These are phyloP conservation scores for Kluyveromyces nonfermentans DNA, from an alignment of 805 yeast species.

Conservation along the genomic window DNA sequence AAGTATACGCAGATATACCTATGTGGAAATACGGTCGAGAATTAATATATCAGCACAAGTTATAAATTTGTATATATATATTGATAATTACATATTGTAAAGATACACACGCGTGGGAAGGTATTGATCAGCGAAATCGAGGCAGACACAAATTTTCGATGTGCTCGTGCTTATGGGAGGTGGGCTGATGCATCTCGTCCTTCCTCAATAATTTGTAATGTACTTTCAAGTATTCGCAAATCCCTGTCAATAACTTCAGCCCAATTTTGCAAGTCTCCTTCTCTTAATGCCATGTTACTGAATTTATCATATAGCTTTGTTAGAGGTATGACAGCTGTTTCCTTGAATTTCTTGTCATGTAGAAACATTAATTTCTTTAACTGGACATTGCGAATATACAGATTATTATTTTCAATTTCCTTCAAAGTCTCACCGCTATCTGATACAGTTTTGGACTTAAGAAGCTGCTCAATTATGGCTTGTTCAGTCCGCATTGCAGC, in stretches of 20 bases:
- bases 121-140: no score
- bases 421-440: slow-evolving; percentile 12
- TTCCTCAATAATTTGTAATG: slow-evolving; percentile 33
- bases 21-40: no score
- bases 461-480: slow-evolving; percentile 6
- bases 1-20: no score
- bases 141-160: no score
- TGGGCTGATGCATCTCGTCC: background rate
- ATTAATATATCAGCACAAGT: no score
- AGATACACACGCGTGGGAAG: no score
- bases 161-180: background rate
- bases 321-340: slow-evolving; percentile 18
- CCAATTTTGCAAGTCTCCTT: slow-evolving; percentile 40
- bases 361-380: slow-evolving; percentile 18
- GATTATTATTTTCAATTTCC: slow-evolving; percentile 22
- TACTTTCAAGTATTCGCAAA: slow-evolving; percentile 57
- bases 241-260: slow-evolving; percentile 68
- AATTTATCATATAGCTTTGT: slow-evolving; percentile 15
- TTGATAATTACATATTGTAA: no score
- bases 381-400: slow-evolving; percentile 21
- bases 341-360: slow-evolving; percentile 22
- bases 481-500: background rate
- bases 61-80: no score
- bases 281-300: slow-evolving; percentile 10
- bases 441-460: slow-evolving; percentile 11